Conservation (phyloP, 73 alveolate species). For the Paramecium tetraurelia region DNA sequence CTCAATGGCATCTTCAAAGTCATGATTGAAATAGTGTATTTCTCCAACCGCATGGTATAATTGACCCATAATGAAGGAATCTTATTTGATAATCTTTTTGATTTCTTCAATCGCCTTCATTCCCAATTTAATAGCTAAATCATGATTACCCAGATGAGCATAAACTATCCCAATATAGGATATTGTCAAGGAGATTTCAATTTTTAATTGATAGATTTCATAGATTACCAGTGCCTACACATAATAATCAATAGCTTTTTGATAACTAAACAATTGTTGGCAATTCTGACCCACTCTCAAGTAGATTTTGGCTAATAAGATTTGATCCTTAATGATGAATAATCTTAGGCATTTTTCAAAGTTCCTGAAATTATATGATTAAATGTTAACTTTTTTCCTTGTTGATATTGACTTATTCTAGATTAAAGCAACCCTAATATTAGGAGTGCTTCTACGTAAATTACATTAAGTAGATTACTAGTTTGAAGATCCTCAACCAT, state of each 20-base stretch:
- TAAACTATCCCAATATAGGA: conserved; percentile 17
- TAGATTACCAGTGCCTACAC: neutral
- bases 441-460: conserved; percentile 13
- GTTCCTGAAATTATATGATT: neutral
- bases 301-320: conserved; percentile 28
- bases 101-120: neutral
- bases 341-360: conserved; percentile 26
- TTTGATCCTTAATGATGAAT: neutral
- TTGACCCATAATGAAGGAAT: neutral
- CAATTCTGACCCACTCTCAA: neutral
- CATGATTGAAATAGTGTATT: neutral
- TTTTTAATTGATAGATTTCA: neutral
- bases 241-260: conserved; percentile 11
- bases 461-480: neutral
- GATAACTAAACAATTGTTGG: neutral
- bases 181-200: neutral
- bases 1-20: neutral
- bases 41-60: neutral
- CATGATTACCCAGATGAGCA: conserved; percentile 28
- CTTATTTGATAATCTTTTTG: neutral
- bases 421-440: conserved; percentile 1
- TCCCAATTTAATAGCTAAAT: neutral
- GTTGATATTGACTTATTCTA: neutral
- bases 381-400: neutral
- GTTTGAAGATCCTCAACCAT: neutral